Base-by-base conservation (phyloP, 345 rosid species). In the Hibiscus tridactylites region DNA sequence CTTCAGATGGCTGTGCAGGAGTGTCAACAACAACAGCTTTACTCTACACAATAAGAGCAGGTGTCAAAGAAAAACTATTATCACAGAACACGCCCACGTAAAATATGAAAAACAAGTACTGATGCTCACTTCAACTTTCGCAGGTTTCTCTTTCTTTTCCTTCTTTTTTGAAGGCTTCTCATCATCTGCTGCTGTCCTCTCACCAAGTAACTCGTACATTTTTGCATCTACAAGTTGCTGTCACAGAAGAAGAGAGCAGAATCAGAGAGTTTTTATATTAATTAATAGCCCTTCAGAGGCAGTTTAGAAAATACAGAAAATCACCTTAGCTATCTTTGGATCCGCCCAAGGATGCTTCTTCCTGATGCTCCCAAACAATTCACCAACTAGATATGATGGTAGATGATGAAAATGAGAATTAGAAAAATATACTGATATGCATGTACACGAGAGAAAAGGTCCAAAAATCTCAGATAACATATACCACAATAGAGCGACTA, bases 291-390 rank as follows among this genome's bases (percentile, higher is more conserved):
- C 12, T 73, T 49, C 21, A 44, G 46, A 42, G 62, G 68, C 28
- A 13, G 33, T 21, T 46, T 28, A 31, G 21, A 35, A 77, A 62
- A n/a, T 24, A 44, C 53, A 42, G 8, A 21, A 24, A 60, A 17
- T 77, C 80, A 92, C 97, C 98, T 87, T 92, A 33, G 91, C 91
- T 80, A 83, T 82, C 80, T 86, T 95, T 68, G 93, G 87, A 75
- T 92, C 98, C 70, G 96, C 99, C 99, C 99, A 95, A 53, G 96
- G 99, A 70, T 85, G 85, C 77, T 69, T 83, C 81, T 86, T 89
- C 69, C 98, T 87, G 17, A 95, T 86, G 78, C 84, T 85, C 26
- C 85, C 93, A 64, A 88, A 79, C 60, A 96, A 82, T 73, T 87
- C 87, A 71, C 94, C 96, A 77, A 81, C 98, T 95, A 66, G 11